phyloP scores from a whole-genome alignment of 1,284 basidiomycete genomes.

The Tilletia caries region DNA sequence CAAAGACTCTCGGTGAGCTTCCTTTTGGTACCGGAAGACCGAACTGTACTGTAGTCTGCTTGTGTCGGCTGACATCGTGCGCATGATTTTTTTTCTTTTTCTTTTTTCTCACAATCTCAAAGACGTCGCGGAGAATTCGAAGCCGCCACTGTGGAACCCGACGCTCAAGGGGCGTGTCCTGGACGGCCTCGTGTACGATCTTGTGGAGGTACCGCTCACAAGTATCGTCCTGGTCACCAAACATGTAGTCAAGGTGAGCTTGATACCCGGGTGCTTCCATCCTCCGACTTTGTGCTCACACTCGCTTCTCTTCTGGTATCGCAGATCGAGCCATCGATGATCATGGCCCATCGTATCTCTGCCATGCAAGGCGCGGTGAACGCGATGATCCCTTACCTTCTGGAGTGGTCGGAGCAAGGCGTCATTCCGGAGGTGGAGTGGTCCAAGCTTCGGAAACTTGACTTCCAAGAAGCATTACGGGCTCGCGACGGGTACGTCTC shows the following conservation, averaged over 20 bases:
- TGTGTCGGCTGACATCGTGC: not conserved
- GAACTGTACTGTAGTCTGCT: not conserved
- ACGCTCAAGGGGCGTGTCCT: constrained; percentile 50
- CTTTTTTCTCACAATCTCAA: too few relatives aligned
- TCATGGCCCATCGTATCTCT: constrained; percentile 61
- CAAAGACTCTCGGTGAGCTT: constrained; percentile 54
- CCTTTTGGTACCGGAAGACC: constrained; percentile 14
- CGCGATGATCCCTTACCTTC: constrained; percentile 18
- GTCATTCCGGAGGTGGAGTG: constrained; percentile 63
- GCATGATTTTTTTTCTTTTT: too few relatives aligned
- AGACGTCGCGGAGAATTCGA: constrained; percentile 65
- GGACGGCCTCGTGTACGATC: constrained; percentile 68
- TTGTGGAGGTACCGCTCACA: constrained; percentile 67
- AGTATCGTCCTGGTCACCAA: constrained; percentile 75
- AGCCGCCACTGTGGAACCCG: constrained; percentile 62
- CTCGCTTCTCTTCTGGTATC: not conserved
- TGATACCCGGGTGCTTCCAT: too few relatives aligned
- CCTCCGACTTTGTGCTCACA: not conserved
- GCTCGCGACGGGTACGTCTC: constrained; percentile 62
- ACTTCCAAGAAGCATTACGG: constrained; percentile 82
- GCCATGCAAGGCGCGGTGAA: constrained; percentile 57
- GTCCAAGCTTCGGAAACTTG: constrained; percentile 74
- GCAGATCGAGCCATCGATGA: constrained; percentile 55
- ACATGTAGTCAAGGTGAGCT: constrained; percentile 64
- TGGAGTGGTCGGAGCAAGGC: constrained; percentile 48